Evolutionary conservation across 129 eudicot genomes (phyloP).

Genomic region (Silybum marianum): DNA sequence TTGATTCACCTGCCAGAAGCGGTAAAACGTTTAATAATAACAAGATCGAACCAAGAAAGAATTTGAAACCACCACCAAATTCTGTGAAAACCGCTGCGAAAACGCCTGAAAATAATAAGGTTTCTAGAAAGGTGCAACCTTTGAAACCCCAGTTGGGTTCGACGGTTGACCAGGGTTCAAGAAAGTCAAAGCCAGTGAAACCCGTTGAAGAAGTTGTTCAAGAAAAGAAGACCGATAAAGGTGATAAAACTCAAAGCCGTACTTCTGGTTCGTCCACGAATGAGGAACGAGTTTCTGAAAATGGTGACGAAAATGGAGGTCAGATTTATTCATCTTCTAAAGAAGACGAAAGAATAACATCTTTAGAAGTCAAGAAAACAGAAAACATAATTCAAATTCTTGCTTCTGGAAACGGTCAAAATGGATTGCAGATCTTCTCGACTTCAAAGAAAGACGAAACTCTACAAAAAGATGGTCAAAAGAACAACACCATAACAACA

Average conservation of each 20-base stretch:
- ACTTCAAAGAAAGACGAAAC: background rate
- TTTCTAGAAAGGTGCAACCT: conserved; percentile 15
- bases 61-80: conserved; percentile 17
- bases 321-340: background rate
- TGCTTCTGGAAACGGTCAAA: background rate
- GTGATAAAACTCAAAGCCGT: background rate
- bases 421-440: background rate
- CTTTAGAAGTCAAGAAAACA: background rate
- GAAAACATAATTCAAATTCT: background rate
- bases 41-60: conserved; percentile 25
- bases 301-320: background rate
- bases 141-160: background rate
- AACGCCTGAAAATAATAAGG: conserved; percentile 11
- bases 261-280: background rate
- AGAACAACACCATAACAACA: background rate
- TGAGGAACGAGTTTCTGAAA: background rate
- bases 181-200: conserved; percentile 18
- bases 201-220: conserved; percentile 28
- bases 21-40: conserved; percentile 12
- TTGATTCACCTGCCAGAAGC: background rate
- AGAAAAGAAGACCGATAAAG: conserved; percentile 33
- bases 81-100: conserved; percentile 12
- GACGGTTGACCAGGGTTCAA: conserved; percentile 13
- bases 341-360: background rate
- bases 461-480: background rate